Percentiles rank a stretch among this genome's conserved stretches.
phyloP scores from a whole-genome alignment of 371 early-diverging fungal genomes.

The Mortierella polycephala region DNA sequence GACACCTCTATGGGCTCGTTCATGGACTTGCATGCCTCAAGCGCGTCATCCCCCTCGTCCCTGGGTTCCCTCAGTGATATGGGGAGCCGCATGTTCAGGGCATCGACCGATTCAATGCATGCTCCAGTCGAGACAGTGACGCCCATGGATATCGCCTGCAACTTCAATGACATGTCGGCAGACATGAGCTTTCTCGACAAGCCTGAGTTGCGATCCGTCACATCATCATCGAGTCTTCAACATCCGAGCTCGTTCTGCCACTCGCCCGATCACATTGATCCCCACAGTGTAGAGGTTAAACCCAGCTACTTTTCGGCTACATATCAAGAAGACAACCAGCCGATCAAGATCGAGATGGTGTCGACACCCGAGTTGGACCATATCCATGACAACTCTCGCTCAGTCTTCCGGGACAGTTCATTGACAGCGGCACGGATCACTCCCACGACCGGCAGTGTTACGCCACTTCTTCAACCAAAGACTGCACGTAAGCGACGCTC shows the following conservation, averaged over 20 bases:
- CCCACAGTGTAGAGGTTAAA: constrained; percentile 50
- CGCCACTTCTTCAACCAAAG: constrained; percentile 8
- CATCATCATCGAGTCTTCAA: constrained; percentile 10
- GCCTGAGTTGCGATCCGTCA: constrained; percentile 13
- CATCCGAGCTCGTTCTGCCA: constrained; percentile 42
- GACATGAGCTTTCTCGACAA: constrained; percentile 43
- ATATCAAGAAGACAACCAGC: constrained; percentile 34
- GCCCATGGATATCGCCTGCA: constrained; percentile 49
- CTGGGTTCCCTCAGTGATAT: constrained; percentile 42
- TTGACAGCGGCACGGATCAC: constrained; percentile 7
- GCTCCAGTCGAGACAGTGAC: constrained; percentile 38
- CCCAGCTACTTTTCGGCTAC: constrained; percentile 40
- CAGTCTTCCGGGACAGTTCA: constrained; percentile 25
- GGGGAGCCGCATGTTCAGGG: constrained; percentile 44
- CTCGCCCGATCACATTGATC: constrained; percentile 52
- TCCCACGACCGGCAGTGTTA: background rate
- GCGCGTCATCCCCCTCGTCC: constrained; percentile 47
- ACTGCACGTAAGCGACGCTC: constrained; percentile 48
- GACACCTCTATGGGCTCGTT: constrained; percentile 53
- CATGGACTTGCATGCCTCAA: constrained; percentile 47
- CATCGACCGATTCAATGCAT: constrained; percentile 42
- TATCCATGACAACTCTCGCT: constrained; percentile 16
- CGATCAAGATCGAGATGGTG: constrained; percentile 47
- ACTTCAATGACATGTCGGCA: constrained; percentile 31
- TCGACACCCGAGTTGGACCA: constrained; percentile 38